These are phyloP conservation scores for Trichoderma sp. DNA, from an alignment of 2,329 filamentous ascomycete species.

Conservation along the genomic window DNA sequence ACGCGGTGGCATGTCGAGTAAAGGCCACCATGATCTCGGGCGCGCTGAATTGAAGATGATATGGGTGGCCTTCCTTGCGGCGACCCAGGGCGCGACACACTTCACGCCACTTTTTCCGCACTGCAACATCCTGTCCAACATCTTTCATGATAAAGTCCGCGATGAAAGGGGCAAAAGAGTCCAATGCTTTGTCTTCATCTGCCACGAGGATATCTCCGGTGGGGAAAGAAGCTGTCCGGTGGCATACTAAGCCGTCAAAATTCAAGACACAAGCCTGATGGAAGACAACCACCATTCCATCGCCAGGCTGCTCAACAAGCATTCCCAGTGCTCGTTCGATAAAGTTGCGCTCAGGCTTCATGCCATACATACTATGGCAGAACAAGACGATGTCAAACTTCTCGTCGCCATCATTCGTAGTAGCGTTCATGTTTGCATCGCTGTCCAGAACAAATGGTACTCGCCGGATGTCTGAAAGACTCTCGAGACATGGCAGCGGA, in stretches of 20 bases:
- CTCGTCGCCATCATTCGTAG: conserved; percentile 32
- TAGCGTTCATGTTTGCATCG: background rate
- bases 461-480: conserved; percentile 42
- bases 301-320: conserved; percentile 44
- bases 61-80: conserved; percentile 39
- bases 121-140: conserved; percentile 33
- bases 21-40: conserved; percentile 56
- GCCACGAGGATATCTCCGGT: conserved; percentile 46
- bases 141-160: conserved; percentile 47
- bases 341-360: conserved; percentile 50
- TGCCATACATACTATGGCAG: conserved; percentile 66
- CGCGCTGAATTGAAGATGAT: conserved; percentile 49
- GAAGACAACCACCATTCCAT: conserved; percentile 55
- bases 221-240: conserved; percentile 50
- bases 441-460: conserved; percentile 42
- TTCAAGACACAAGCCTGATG: conserved; percentile 51
- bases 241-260: conserved; percentile 51
- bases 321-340: conserved; percentile 51
- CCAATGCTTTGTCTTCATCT: conserved; percentile 48
- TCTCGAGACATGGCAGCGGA: conserved; percentile 46
- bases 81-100: conserved; percentile 53
- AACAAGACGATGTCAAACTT: conserved; percentile 60
- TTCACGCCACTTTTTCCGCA: conserved; percentile 49
- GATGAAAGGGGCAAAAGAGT: conserved; percentile 56
- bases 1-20: conserved; percentile 45